Evolutionary conservation across 148 eudicot species (phyloP), one percentile per base, ranked within the genome.

Genomic region (Vaccinium myrtillus): DNA sequence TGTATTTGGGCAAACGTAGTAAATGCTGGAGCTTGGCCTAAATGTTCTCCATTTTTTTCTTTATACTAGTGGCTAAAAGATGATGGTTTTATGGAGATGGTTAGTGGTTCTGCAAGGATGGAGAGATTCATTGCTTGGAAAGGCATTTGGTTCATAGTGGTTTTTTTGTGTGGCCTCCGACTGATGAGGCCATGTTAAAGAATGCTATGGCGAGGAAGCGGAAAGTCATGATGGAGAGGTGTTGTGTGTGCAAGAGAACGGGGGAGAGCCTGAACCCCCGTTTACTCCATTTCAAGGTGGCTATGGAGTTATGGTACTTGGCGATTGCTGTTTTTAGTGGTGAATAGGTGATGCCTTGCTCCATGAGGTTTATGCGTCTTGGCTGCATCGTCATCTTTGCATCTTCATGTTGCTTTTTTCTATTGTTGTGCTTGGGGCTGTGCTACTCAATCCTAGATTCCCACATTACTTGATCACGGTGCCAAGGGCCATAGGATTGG

Each of bases 101-200:
- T 39, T 74, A 32, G 14, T 36, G 23, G 50, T 39, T 73, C 48
- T 39, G 50, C 46, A 73, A 16, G 77, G 50, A 36, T 36, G 77
- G 49, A 73, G 77, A 73, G 77, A 36, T 73, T 32, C n/a, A 5
- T 36, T 71, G 18, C 77, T 73, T 36, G 46, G 48, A 36, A 73
- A 73, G 76, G 76, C 76, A 39, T 73, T 39, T 73, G 77, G 77
- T 73, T n/a, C 39, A 69, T 25, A 69, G 39, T 27, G 43, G 75
- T 69, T 5, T 27, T 69, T 69, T 69, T 27, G 39, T 30, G 75
- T 30, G 75, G 69, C 69, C 25, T 63, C 69, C 69, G n/a, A 8
- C 69, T 63, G n/a, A 63, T n/a, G 69, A 63, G 69, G 69, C 69
- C 1, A n/a, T 63, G 10, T 19, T 63, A 63, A 61, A 5, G 12